Evolutionary conservation across 305 asterid genomes (phyloP), one percentile per base, ranked within the genome.

Genomic region (Caryopteris hybrid): DNA sequence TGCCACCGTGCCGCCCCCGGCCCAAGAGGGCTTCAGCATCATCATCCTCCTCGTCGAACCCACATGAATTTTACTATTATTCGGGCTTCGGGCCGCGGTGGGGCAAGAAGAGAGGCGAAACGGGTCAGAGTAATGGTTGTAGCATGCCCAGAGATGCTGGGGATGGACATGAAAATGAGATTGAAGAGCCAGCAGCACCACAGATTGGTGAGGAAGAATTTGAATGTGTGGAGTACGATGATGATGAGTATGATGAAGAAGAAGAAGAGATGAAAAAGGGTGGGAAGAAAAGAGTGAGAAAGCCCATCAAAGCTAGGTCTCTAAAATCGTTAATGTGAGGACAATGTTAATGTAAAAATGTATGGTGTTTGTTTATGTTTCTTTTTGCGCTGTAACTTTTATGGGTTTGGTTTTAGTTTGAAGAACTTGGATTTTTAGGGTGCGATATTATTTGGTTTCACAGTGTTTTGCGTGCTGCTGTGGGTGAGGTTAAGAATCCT

Each of bases 51-150:
- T 61, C 83, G 1, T 61, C 83, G 1, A 72, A 78, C 41, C 80
- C 88, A 0, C 17, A 81, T 31, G 86, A 81, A 14, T 86, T 78
- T 48, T 86, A 83, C 59, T 90, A 88, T 64, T 88, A 90, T 68
- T 80, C 92, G 0, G 95, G 95, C 2, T 88, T 90, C 42, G 90
- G 97, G n/a, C 95, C 94, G 0, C 71, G 80, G 0, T 83, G 95
- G 96, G 87, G 87, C 5, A 88, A 81, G 73, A 84, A 68, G 43
- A 81, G 96, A 66, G 89, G 87, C 9, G 65, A 65, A 0, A n/a
- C 25, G 8, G 1, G 36, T 21, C 45, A 39, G 11, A 61, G 8
- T 9, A 23, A 43, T 8, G 59, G 7, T 3, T 6, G 41, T 8
- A 20, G 29, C 45, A 13, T 41, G 65, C 18, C 66, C 12, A 46